These are phyloP conservation scores for Populus pruinosa DNA, from an alignment of 345 rosid species.

Conservation along the genomic window DNA sequence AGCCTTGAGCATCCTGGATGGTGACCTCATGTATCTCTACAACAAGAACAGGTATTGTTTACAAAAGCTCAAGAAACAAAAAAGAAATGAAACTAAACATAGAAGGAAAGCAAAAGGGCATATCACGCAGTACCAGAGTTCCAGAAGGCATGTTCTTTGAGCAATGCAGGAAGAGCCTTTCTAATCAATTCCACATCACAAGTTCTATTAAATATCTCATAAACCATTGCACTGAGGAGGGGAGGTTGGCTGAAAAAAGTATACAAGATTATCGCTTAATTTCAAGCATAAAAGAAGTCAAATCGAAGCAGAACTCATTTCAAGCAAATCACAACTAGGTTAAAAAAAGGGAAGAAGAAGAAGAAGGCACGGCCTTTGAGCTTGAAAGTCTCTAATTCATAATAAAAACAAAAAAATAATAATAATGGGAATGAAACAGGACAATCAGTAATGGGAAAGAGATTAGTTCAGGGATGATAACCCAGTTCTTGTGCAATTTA, in stretches of 20 bases:
- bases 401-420: background rate
- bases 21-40: slow-evolving; percentile 65
- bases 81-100: background rate
- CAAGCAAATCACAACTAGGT: background rate
- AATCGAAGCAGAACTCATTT: background rate
- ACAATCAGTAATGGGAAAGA: background rate
- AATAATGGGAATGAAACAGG: background rate
- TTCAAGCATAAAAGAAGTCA: background rate
- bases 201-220: slow-evolving; percentile 59
- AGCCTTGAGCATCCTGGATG: slow-evolving; percentile 44
- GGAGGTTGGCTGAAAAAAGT: slow-evolving; percentile 74
- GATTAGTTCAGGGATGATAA: background rate
- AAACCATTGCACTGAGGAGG: slow-evolving; percentile 79
- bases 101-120: background rate
- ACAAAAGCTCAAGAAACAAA: slow-evolving; percentile 1
- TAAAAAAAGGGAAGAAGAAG: background rate
- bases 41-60: background rate
- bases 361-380: background rate
- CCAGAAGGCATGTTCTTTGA: slow-evolving; percentile 79
- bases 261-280: background rate
- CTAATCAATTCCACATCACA: slow-evolving; percentile 51
- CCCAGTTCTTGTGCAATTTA: background rate
- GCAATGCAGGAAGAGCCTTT: slow-evolving; percentile 59
- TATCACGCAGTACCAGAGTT: slow-evolving; percentile 46
- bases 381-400: background rate